Conservation (phyloP, 768 basidiomycete genomes). For the Pleurotus platypus region DNA sequence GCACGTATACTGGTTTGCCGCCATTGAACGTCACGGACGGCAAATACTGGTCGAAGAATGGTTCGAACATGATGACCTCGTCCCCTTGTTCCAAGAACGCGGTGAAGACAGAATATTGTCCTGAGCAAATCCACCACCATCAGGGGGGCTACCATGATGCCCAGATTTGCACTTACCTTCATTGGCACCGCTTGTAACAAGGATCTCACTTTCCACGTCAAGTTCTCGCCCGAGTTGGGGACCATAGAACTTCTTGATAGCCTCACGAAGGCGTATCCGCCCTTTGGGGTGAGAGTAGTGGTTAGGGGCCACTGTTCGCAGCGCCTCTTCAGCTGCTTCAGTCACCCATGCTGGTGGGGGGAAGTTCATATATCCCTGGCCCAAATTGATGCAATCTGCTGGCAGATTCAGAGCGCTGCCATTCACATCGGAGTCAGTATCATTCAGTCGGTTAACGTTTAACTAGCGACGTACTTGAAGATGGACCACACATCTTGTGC, state of each 20-base stretch:
- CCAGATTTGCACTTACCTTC: conserved; percentile 56
- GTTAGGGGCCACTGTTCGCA: conserved; percentile 60
- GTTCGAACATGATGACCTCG: conserved; percentile 98
- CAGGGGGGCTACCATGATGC: no score
- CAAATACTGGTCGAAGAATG: conserved; percentile 95
- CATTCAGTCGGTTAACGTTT: neutral
- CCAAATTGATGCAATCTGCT: conserved; percentile 90
- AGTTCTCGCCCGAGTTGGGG: conserved; percentile 67
- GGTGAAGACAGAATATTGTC: conserved; percentile 89
- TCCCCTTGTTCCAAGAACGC: conserved; percentile 92
- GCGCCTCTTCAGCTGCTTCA: conserved; percentile 67
- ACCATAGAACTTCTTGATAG: conserved; percentile 79
- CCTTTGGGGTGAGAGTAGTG: conserved; percentile 94
- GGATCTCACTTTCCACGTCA: conserved; percentile 82
- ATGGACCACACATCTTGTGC: conserved; percentile 90
- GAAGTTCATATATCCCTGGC: conserved; percentile 95
- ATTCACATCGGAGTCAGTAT: conserved; percentile 9
- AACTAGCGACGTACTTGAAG: conserved; percentile 57
- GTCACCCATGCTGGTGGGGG: conserved; percentile 78
- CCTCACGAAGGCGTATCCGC: conserved; percentile 80
- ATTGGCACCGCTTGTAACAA: conserved; percentile 96
- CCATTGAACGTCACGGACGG: conserved; percentile 93
- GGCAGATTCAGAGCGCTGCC: conserved; percentile 84
- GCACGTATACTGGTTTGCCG: conserved; percentile 90
- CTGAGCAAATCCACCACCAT: conserved; percentile 33